Percentiles rank a stretch among this genome's conserved stretches.
These are phyloP conservation scores for Xylariaceae sp. DNA, from an alignment of 2,329 filamentous ascomycete species.

Conservation along the genomic window DNA sequence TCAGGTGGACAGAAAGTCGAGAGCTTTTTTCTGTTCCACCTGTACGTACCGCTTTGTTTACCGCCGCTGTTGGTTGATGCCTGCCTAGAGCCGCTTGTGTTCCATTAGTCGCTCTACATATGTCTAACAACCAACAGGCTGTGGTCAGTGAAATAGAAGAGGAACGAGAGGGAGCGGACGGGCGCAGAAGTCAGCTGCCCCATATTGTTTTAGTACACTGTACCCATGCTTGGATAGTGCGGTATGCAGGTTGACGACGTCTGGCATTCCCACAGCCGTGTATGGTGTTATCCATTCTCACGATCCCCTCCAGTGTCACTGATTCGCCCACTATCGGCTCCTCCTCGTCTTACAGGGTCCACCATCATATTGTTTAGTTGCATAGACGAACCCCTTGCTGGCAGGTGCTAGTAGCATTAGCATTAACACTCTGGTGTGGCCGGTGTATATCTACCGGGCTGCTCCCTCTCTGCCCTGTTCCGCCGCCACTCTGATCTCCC, in stretches of 20 bases:
- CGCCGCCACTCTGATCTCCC: constrained; percentile 17
- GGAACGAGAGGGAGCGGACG: too few relatives aligned
- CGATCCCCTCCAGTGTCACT: constrained; percentile 7
- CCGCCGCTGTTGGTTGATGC: too few relatives aligned
- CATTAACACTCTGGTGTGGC: constrained; percentile 20
- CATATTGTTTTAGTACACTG: too few relatives aligned
- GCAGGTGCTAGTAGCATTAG: constrained; percentile 19
- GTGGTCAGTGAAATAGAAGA: too few relatives aligned
- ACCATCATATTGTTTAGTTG: constrained; percentile 18
- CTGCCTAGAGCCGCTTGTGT: too few relatives aligned
- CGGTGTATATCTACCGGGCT: constrained; percentile 25
- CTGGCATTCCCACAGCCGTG: neutral
- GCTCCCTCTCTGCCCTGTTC: constrained; percentile 21
- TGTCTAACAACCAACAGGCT: too few relatives aligned
- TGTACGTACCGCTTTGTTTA: too few relatives aligned
- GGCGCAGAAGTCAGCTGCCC: too few relatives aligned
- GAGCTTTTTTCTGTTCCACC: too few relatives aligned
- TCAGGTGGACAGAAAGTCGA: too few relatives aligned
- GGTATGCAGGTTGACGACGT: neutral
- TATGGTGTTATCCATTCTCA: constrained; percentile 1
- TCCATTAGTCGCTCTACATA: too few relatives aligned
- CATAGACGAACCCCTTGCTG: constrained; percentile 20
- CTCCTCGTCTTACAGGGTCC: constrained; percentile 25
- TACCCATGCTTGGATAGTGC: neutral
- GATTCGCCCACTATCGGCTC: constrained; percentile 16